phyloP scores from a whole-genome alignment of 768 basidiomycete genomes.

The Xerocomellus amylosporus region DNA sequence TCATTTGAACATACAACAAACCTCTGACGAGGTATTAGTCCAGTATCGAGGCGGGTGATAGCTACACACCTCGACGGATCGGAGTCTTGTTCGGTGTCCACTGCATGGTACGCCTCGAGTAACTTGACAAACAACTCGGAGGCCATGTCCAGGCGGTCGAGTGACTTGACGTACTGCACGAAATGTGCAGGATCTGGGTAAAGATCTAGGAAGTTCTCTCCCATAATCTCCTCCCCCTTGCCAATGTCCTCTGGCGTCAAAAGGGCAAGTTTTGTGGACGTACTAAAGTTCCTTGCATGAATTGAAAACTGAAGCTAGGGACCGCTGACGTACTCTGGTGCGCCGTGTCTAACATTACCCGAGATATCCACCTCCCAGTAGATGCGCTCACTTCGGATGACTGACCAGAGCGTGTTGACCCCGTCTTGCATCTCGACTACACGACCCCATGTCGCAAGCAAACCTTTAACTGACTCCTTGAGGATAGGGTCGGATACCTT shows the following conservation, averaged over 20 bases:
- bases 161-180: slow-evolving; percentile 57
- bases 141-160: slow-evolving; percentile 67
- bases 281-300: slow-evolving; percentile 2
- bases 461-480: slow-evolving; percentile 54
- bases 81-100: slow-evolving; percentile 17
- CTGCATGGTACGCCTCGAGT: slow-evolving; percentile 62
- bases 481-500: slow-evolving; percentile 65
- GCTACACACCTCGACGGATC: slow-evolving; percentile 24
- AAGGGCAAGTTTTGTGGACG: slow-evolving; percentile 38
- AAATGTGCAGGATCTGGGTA: slow-evolving; percentile 77
- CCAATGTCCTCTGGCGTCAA: slow-evolving; percentile 51
- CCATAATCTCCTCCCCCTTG: slow-evolving; percentile 37
- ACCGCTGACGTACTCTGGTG: slow-evolving; percentile 42
- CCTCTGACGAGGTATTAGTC: slow-evolving; percentile 41
- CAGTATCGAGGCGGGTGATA: not conserved
- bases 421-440: slow-evolving; percentile 55
- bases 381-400: slow-evolving; percentile 49
- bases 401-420: slow-evolving; percentile 52
- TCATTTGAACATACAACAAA: slow-evolving; percentile 73
- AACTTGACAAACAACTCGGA: slow-evolving; percentile 72
- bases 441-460: slow-evolving; percentile 76
- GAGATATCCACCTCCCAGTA: slow-evolving; percentile 58
- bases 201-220: slow-evolving; percentile 56
- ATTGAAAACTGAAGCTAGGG: not conserved
- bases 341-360: slow-evolving; percentile 43